These are phyloP conservation scores for Phytophthora idaei DNA, from an alignment of 352 stramenopile genomes.

Conservation along the genomic window DNA sequence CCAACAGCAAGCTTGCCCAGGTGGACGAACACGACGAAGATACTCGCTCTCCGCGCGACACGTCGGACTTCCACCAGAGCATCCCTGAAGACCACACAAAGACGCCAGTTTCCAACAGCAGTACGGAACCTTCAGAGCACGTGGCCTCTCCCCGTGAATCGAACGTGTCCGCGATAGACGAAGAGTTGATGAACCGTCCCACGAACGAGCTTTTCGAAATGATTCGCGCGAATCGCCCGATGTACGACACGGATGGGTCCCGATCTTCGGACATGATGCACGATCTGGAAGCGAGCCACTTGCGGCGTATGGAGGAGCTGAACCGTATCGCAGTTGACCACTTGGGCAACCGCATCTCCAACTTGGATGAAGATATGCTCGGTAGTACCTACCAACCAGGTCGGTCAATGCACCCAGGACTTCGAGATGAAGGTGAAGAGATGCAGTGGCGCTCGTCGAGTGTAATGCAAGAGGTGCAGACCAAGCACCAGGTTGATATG, in stretches of 20 bases:
- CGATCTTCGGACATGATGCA: slow-evolving; percentile 45
- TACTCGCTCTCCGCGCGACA: slow-evolving; percentile 22
- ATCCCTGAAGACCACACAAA: slow-evolving; percentile 27
- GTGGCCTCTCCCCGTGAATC: slow-evolving; percentile 29
- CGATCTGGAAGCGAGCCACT: slow-evolving; percentile 51
- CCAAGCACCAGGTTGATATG: slow-evolving; percentile 54
- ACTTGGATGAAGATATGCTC: slow-evolving; percentile 38
- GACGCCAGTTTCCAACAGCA: slow-evolving; percentile 29
- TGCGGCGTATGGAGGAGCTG: slow-evolving; percentile 61
- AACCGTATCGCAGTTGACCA: slow-evolving; percentile 56
- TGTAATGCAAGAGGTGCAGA: slow-evolving; percentile 54
- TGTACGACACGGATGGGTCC: slow-evolving; percentile 9
- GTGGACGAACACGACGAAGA: slow-evolving; percentile 31
- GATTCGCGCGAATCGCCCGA: slow-evolving; percentile 42
- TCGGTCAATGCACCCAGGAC: slow-evolving; percentile 21
- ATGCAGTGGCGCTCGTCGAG: slow-evolving; percentile 49
- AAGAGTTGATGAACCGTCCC: slow-evolving; percentile 55
- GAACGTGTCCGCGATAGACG: slow-evolving; percentile 40
- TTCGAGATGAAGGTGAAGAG: slow-evolving; percentile 21
- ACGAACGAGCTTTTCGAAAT: slow-evolving; percentile 55
- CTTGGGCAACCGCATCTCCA: slow-evolving; percentile 52
- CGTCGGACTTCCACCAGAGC: slow-evolving; percentile 15
- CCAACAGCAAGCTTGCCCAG: slow-evolving; percentile 21
- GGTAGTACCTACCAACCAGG: slow-evolving; percentile 29
- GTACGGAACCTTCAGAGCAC: slow-evolving; percentile 32